Evolutionary conservation across 345 rosid species (phyloP), one percentile per base, ranked within the genome.

Genomic region (Anastatica hierochuntica): DNA sequence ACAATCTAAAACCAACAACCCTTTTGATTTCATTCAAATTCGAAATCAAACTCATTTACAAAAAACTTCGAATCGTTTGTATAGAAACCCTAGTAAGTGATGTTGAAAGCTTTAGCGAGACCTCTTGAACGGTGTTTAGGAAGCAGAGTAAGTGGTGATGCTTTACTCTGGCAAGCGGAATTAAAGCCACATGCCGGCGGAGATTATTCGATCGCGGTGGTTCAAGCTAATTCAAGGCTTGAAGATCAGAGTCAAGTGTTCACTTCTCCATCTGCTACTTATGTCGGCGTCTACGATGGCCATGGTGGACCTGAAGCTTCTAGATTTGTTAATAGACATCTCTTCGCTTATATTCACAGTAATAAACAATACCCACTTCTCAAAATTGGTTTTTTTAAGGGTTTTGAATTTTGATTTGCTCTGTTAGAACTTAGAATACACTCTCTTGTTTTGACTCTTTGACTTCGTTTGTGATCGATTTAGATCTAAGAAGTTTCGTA

Each of bases 271-370:
- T 83, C 77, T 2, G 86, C 82, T 8, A 92, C 95, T 63, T 92
- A 70, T 44, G 80, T 88, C 13, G 98, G 98, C 13, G 88, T 92
- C 43, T 78, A 85, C 56, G 98, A 92, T 45, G 98, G 97, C 2
- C 98, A 92, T 42, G 98, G 98, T 2, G 98, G 98, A 0, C 97
- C 98, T 8, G 98, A 92, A 63, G 97, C 98, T 62, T 79, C 97
- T 14, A 56, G 97, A 66, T 92, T 92, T 64, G 90, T 92, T 58
- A 88, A 85, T 51, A 74, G 75, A 53, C 87, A 85, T 56, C 77
- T 92, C 49, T 83, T 92, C 56, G 86, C 94, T 56, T 76, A 60
- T 66, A 68, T 92, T 35, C 84, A 88, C 40, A 79, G 97, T 92
- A 77, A 71, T 59, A n/a, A 8, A 57, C 5, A 19, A n/a, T 15